Percentiles rank a stretch among this genome's conserved stretches.
These are phyloP conservation scores for Fraxinus platypoda DNA, from an alignment of 305 asterid genomes.

Conservation along the genomic window DNA sequence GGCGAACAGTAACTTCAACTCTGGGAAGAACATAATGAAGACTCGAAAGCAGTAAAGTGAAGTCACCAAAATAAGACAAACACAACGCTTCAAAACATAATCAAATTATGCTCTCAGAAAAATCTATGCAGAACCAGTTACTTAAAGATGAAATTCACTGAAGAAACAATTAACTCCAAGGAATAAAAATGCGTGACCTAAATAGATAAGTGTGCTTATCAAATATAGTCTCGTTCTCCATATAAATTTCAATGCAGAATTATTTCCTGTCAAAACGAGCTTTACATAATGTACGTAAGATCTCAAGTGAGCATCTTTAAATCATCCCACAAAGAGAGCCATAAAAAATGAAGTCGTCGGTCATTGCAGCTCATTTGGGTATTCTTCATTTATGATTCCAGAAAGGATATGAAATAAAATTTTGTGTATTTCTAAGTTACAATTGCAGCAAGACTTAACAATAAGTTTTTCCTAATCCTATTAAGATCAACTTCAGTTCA, in stretches of 20 bases:
- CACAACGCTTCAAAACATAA: background rate
- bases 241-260: background rate
- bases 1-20: background rate
- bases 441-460: background rate
- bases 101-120: background rate
- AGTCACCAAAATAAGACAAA: background rate
- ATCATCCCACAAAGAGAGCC: background rate
- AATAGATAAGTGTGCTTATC: background rate
- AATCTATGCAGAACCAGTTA: background rate
- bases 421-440: background rate
- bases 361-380: slow-evolving; percentile 9
- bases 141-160: background rate
- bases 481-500: background rate
- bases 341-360: background rate
- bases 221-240: slow-evolving; percentile 4
- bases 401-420: background rate
- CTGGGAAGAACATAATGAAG: background rate
- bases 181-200: background rate
- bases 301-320: background rate
- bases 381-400: slow-evolving; percentile 5
- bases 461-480: background rate
- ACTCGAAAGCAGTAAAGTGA: background rate
- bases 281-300: background rate
- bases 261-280: background rate
- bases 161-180: background rate